Evolutionary conservation across 352 stramenopile genomes (phyloP), one percentile per base, ranked within the genome.

Genomic region (Globisporangium rhizosaccharum): DNA sequence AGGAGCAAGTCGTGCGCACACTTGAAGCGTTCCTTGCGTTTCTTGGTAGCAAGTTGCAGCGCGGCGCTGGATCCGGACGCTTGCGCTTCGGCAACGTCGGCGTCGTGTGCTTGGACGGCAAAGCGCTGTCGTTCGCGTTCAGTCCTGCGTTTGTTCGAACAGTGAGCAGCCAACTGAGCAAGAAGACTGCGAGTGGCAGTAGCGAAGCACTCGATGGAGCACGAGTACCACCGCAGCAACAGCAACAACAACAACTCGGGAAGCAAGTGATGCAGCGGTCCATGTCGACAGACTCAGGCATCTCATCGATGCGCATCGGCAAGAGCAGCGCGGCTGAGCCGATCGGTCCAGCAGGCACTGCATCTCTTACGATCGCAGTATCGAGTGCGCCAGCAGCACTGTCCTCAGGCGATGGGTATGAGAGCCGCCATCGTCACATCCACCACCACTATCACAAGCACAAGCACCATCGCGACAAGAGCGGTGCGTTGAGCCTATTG

Each of bases 1-100:
- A 71, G 20, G 72, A 87, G 12, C 76, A 85, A 50, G 69, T 68
- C 0, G 53, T 62, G 41, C 72, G 73, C 14, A 61, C 74, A 11
- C 56, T 88, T 3, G 76, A 85, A n/a, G 72, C 72, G 0, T 45
- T 84, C 1, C 10, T 82, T 11, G 30, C 49, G 0, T 85, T 79
- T 54, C 37, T 85, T 3, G 79, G 79, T 8, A 62, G 45, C 11
- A 81, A 72, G 52, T 56, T 87, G 17, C 67, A 71, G 20, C 64
- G 55, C 15, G 71, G 65, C 1, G 59, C 39, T 0, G 68, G 60
- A 2, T 59, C 45, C 2, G 75, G 76, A 0, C 62, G 54, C 36
- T 51, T 88, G 17, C 42, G 46, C 3, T 44, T 85, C 20, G 65
- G 67, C 17, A 63, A 61, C 20, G 65, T 79, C 14, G 79, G 79